Evolutionary conservation across 2,329 filamentous ascomycete genomes (phyloP).

Genomic region (Neophaeococcomyces mojaviensis): DNA sequence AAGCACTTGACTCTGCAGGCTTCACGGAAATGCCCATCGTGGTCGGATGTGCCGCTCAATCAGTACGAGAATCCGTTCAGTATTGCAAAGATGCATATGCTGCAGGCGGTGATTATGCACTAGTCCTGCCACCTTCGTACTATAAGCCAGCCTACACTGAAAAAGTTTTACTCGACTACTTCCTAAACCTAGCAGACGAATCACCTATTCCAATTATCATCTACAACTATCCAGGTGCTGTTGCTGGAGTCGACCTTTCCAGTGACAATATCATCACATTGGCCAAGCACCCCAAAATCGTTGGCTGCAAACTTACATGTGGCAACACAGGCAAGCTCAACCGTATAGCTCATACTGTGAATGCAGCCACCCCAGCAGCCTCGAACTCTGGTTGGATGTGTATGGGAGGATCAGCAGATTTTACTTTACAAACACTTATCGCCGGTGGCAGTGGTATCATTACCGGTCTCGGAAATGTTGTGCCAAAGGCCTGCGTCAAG

Average conservation of each 20-base stretch:
- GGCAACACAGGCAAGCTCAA: constrained; percentile 68
- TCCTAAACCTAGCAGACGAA: constrained; percentile 54
- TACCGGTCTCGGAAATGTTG: constrained; percentile 63
- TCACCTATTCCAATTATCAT: constrained; percentile 59
- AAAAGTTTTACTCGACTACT: constrained; percentile 55
- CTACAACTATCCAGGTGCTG: constrained; percentile 66
- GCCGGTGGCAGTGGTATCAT: constrained; percentile 66
- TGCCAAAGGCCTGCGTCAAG: constrained; percentile 57
- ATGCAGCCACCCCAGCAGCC: constrained; percentile 29
- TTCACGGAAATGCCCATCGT: constrained; percentile 60
- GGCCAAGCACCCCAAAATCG: constrained; percentile 55
- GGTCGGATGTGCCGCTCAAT: constrained; percentile 67
- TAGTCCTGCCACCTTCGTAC: constrained; percentile 70
- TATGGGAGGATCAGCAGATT: constrained; percentile 66
- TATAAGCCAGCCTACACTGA: constrained; percentile 61
- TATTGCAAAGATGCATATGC: constrained; percentile 61
- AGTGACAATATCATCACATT: constrained; percentile 57
- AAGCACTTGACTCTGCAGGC: constrained; percentile 60
- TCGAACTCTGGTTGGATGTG: constrained; percentile 61
- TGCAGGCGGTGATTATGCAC: constrained; percentile 65
- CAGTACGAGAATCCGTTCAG: constrained; percentile 63
- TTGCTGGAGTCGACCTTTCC: constrained; percentile 59
- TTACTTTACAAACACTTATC: constrained; percentile 62
- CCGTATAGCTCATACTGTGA: constrained; percentile 47
- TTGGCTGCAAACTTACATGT: constrained; percentile 65